Evolutionary conservation across 805 yeast species (phyloP), one percentile per base, ranked within the genome.

Genomic region (Candida cerambycidarum): DNA sequence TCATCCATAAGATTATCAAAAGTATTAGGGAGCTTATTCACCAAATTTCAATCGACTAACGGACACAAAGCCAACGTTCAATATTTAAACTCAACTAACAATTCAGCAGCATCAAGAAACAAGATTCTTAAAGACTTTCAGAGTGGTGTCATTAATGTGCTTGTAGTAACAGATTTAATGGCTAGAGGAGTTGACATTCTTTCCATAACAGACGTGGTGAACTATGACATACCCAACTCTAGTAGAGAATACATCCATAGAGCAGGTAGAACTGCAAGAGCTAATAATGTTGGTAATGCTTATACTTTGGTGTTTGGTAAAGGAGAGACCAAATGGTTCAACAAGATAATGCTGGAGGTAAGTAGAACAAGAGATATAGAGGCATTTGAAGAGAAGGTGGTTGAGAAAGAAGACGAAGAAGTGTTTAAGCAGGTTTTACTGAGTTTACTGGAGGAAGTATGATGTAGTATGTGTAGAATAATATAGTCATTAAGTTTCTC

Each of bases 251-350:
- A 93, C 53, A 89, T 93, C 19, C 99, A 93, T 64, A 78, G 99
- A 56, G 89, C 89, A 30, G 99, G 99, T 31, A 82, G 99, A 69
- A 90, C 98, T 0, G 97, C 98, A 1, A 80, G 99, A 66, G 99
- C 99, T 2, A 83, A 85, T 39, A 78, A 81, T 27, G 40, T 51
- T 0, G 99, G 99, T 58, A 66, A 69, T 28, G 96, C 96, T 0
- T 77, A 82, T 58, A 85, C 80, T 36, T 60, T 92, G 18, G 71
- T 82, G n/a, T 72, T 80, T 45, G 95, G 96, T 21, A 79, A 78
- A 42, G 90, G 89, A 41, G 98, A 93, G 54, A 72, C 69, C 39
- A 80, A 74, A 51, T 85, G 87, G 84, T 73, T 75, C 46, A 69
- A 69, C 39, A 73, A 63, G 42, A 54, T 75, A 23, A 72, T 72